Evolutionary conservation across 768 basidiomycete genomes (phyloP).

Genomic region (Suillus subluteus): DNA sequence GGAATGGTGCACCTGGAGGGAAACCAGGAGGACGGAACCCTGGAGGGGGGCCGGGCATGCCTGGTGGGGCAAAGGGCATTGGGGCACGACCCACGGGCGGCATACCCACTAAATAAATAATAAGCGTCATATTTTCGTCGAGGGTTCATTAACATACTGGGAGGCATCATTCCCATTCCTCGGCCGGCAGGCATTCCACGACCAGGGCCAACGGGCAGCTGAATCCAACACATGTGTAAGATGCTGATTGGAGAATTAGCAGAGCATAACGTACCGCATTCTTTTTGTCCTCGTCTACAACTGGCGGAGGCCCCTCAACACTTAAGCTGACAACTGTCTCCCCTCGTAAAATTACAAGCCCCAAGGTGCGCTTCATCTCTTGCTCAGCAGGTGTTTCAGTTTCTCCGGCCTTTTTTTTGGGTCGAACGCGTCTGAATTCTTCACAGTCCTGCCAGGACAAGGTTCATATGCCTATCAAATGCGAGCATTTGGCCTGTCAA

Average conservation of each 20-base stretch:
- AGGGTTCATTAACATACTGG: conserved; percentile 53
- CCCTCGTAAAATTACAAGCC: conserved; percentile 95
- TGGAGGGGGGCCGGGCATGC: conserved; percentile 86
- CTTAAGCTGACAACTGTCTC: conserved; percentile 95
- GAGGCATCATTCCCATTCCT: conserved; percentile 95
- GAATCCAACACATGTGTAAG: conserved; percentile 25
- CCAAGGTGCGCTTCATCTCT: conserved; percentile 95
- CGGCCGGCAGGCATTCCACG: conserved; percentile 95
- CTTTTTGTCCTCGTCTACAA: conserved; percentile 89
- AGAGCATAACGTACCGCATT: conserved; percentile 55
- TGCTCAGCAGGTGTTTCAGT: conserved; percentile 74
- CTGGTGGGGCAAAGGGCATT: conserved; percentile 63
- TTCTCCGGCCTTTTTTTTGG: conserved; percentile 89
- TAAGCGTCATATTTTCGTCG: conserved; percentile 16
- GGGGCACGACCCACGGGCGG: conserved; percentile 70
- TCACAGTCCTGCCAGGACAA: conserved; percentile 98
- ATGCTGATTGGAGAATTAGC: conserved; percentile 11
- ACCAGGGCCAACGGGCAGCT: conserved; percentile 90
- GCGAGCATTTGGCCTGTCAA: conserved; percentile 99
- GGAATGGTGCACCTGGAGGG: conserved; percentile 80
- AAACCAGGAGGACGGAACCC: conserved; percentile 86
- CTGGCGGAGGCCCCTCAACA: conserved; percentile 94
- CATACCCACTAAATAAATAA: conserved; percentile 50
- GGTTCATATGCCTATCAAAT: conserved; percentile 99
- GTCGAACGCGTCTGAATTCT: conserved; percentile 90